These are phyloP conservation scores for Hyaloperonospora arabidopsidis DNA, from an alignment of 352 stramenopile species.

Conservation along the genomic window DNA sequence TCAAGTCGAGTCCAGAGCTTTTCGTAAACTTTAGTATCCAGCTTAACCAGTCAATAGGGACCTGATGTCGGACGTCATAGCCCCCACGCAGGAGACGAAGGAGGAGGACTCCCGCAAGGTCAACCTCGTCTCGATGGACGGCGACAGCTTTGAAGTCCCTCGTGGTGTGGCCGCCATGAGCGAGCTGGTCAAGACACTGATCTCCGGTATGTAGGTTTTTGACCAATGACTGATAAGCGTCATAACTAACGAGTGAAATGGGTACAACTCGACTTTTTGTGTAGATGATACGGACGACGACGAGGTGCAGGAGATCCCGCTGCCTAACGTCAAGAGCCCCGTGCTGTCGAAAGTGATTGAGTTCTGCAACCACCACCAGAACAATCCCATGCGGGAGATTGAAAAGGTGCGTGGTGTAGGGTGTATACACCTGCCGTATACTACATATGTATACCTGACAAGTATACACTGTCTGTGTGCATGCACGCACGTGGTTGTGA, in stretches of 20 bases:
- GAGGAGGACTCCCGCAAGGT: constrained; percentile 80
- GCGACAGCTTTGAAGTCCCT: constrained; percentile 93
- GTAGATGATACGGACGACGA: constrained; percentile 92
- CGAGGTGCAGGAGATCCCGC: constrained; percentile 93
- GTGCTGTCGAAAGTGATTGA: constrained; percentile 97
- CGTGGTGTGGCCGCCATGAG: constrained; percentile 93
- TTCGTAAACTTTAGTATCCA: too few relatives aligned
- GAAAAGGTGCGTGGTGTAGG: constrained; percentile 83
- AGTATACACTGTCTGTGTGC: not conserved
- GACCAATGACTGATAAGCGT: constrained; percentile 1
- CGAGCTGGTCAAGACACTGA: constrained; percentile 96
- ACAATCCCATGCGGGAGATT: constrained; percentile 98
- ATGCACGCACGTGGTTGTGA: constrained; percentile 1
- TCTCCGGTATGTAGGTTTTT: constrained; percentile 65
- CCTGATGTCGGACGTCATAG: constrained; percentile 48
- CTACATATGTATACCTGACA: constrained; percentile 1
- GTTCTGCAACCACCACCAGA: constrained; percentile 93
- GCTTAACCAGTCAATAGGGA: too few relatives aligned
- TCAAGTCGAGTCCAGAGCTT: too few relatives aligned
- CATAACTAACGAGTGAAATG: not conserved
- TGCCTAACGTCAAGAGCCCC: constrained; percentile 96
- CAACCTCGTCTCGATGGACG: constrained; percentile 90
- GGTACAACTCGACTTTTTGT: not conserved
- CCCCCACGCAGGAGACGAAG: constrained; percentile 37
- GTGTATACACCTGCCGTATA: not conserved